Evolutionary conservation across 2,329 filamentous ascomycete species (phyloP).

Genomic region (Penicillium sp.): DNA sequence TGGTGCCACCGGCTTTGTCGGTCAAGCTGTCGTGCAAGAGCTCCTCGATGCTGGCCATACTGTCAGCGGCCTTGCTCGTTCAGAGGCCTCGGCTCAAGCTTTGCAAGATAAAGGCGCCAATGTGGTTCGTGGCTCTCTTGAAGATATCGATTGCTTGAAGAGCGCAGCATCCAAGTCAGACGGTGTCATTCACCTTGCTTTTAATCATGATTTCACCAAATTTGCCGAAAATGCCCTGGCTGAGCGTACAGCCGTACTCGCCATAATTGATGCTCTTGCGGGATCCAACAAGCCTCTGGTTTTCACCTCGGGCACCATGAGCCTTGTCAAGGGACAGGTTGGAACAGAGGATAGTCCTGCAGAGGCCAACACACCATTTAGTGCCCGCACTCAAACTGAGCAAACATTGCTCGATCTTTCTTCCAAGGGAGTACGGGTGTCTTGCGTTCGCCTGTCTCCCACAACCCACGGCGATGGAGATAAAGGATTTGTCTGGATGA

Average conservation of each 20-base stretch:
- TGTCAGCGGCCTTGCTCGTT: constrained; percentile 46
- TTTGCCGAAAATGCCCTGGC: constrained; percentile 26
- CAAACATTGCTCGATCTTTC: constrained; percentile 18
- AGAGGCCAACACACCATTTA: constrained; percentile 13
- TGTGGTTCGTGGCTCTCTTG: constrained; percentile 36
- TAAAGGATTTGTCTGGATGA: constrained; percentile 30
- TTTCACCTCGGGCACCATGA: constrained; percentile 39
- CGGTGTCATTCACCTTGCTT: constrained; percentile 46
- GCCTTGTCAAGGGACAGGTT: constrained; percentile 24
- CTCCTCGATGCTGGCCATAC: constrained; percentile 42
- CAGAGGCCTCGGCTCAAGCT: constrained; percentile 27
- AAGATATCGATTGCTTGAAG: constrained; percentile 37
- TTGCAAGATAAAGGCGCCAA: constrained; percentile 36
- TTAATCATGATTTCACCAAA: constrained; percentile 44
- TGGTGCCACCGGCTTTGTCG: constrained; percentile 48
- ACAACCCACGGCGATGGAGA: constrained; percentile 40
- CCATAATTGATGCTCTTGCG: constrained; percentile 36
- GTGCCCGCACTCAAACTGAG: constrained; percentile 26
- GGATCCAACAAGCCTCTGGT: constrained; percentile 39
- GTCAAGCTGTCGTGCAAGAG: constrained; percentile 40
- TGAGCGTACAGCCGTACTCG: constrained; percentile 39
- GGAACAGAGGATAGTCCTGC: constrained; percentile 32
- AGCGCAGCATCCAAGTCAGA: constrained; percentile 35
- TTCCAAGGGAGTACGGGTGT: constrained; percentile 32
- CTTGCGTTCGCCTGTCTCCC: constrained; percentile 42